These are phyloP conservation scores for Hygrophorus russula DNA, from an alignment of 768 basidiomycete species.

Conservation along the genomic window DNA sequence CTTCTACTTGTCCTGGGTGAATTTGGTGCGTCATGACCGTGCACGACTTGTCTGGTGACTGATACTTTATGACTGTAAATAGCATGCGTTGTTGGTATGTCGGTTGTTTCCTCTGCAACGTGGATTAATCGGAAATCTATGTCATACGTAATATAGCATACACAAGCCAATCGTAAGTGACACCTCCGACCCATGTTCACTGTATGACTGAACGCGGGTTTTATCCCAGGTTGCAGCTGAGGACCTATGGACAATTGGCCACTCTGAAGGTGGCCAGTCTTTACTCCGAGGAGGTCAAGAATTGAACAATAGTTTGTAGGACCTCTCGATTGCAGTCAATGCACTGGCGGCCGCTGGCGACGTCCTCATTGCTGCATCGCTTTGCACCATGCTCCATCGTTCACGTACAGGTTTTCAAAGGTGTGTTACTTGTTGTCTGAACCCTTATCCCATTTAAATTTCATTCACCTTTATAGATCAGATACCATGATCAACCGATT, in stretches of 20 bases:
- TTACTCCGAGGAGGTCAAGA: background rate
- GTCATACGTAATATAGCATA: background rate
- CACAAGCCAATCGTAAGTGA: constrained; percentile 1
- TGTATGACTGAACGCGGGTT: background rate
- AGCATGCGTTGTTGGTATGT: constrained; percentile 15
- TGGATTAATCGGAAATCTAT: background rate
- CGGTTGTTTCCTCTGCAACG: background rate
- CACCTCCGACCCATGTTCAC: background rate
- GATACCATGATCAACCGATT: constrained; percentile 42
- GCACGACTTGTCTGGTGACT: background rate
- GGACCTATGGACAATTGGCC: constrained; percentile 24
- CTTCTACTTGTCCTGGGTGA: constrained; percentile 13
- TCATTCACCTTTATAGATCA: constrained; percentile 18
- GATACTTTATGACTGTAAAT: constrained; percentile 18
- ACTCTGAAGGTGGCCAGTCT: constrained; percentile 20
- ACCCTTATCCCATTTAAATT: background rate
- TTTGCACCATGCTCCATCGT: constrained; percentile 32
- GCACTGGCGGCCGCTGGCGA: constrained; percentile 36
- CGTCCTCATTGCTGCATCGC: constrained; percentile 34
- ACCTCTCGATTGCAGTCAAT: constrained; percentile 40
- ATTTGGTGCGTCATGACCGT: constrained; percentile 13
- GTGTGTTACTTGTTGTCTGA: constrained; percentile 12
- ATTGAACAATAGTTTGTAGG: constrained; percentile 15
- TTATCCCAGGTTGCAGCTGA: constrained; percentile 21
- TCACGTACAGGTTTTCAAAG: constrained; percentile 42